phyloP scores from a whole-genome alignment of 371 early-diverging fungal genomes.

The Caulochytrium protostelioides region DNA sequence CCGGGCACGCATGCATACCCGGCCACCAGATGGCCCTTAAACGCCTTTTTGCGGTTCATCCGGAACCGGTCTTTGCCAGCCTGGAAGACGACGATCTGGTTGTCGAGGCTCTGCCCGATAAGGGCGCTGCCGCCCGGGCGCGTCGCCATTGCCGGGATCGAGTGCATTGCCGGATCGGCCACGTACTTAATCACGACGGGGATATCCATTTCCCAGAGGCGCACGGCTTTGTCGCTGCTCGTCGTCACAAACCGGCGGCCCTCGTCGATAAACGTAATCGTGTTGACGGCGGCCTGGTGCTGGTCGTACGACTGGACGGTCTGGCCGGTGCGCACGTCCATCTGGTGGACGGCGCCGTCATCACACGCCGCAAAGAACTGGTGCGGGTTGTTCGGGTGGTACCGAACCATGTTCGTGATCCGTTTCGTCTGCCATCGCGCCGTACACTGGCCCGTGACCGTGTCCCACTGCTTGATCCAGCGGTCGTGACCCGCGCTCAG shows the following conservation, averaged over 20 bases:
- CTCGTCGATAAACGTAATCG: constrained; percentile 86
- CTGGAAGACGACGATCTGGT: constrained; percentile 72
- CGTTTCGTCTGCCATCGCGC: constrained; percentile 50
- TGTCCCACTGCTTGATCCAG: constrained; percentile 87
- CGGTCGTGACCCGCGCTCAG: constrained; percentile 76
- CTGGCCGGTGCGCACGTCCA: constrained; percentile 56
- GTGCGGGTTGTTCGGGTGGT: constrained; percentile 74
- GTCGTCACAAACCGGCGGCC: constrained; percentile 84
- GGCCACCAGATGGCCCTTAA: constrained; percentile 77
- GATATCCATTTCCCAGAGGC: constrained; percentile 93
- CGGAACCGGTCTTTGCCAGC: constrained; percentile 69
- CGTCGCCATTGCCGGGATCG: constrained; percentile 73
- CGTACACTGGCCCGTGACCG: constrained; percentile 77
- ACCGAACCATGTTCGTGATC: constrained; percentile 68
- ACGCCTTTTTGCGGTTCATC: constrained; percentile 70
- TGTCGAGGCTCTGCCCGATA: constrained; percentile 64
- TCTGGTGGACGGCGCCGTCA: constrained; percentile 78
- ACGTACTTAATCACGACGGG: constrained; percentile 91
- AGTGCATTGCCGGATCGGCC: constrained; percentile 89
- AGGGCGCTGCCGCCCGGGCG: constrained; percentile 56
- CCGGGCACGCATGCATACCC: constrained; percentile 88
- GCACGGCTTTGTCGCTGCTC: constrained; percentile 84
- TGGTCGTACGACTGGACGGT: constrained; percentile 86
- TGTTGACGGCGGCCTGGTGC: constrained; percentile 86
- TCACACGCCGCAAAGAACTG: constrained; percentile 74